phyloP scores from a whole-genome alignment of 2,329 filamentous ascomycete genomes.

The Xylariaceae sp. region DNA sequence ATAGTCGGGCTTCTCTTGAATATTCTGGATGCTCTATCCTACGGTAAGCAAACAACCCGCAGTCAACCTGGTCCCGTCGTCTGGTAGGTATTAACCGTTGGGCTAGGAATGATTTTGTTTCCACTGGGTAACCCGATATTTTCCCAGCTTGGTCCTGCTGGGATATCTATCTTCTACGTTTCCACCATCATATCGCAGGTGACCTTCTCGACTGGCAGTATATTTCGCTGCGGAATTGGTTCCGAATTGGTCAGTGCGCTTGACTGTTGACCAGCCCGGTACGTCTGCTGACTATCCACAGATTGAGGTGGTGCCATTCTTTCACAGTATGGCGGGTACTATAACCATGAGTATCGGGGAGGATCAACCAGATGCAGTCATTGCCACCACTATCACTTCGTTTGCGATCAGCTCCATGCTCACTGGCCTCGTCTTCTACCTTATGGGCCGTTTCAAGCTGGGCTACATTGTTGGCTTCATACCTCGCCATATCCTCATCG shows the following conservation, averaged over 20 bases:
- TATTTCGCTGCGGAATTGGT: constrained; percentile 84
- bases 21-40: constrained; percentile 88
- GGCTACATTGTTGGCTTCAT: constrained; percentile 96
- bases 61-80: neutral
- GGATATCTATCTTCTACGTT: constrained; percentile 97
- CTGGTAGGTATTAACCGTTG: constrained; percentile 5
- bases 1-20: constrained; percentile 85
- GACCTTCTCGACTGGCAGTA: constrained; percentile 78
- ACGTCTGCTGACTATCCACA: constrained; percentile 26
- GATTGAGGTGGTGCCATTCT: constrained; percentile 98
- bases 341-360: constrained; percentile 74
- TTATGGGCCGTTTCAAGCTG: constrained; percentile 79
- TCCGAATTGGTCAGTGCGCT: constrained; percentile 73
- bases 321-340: constrained; percentile 93
- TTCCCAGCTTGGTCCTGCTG: constrained; percentile 76
- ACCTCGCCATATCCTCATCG: constrained; percentile 89
- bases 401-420: constrained; percentile 87
- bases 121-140: constrained; percentile 85
- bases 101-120: constrained; percentile 79
- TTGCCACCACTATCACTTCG: constrained; percentile 88
- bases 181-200: constrained; percentile 93
- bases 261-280: neutral
- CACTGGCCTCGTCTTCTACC: constrained; percentile 84
- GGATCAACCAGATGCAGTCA: constrained; percentile 74
- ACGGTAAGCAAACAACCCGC: constrained; percentile 50